Base-by-base conservation (phyloP, 805 yeast species). In the Yamadazyma akitaensis region DNA sequence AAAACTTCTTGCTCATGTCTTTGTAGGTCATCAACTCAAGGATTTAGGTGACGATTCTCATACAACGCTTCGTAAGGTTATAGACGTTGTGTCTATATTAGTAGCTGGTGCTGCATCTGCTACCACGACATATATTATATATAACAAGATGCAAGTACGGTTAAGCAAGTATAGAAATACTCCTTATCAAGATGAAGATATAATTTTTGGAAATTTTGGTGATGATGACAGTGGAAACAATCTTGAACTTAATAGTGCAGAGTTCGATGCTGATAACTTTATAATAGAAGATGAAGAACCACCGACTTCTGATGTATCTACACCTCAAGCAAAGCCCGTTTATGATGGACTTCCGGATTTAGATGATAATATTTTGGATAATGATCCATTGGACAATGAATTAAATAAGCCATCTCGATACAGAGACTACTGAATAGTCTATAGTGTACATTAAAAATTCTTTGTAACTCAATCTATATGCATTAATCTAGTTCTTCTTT, bases 21-120 rank as follows among this genome's bases (percentile, higher is more conserved):
- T 88, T 58, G 77, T 88, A 31, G 97, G 97, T 5, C 75, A 81
- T 43, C 82, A 88, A 47, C 60, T 91, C 31, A 86, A 82, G 48
- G 78, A 79, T 37, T 68, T 91, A 43, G 92, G 94, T 2, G 79
- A 80, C 44, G 64, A 58, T 13, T 65, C 76, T 2, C 76, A 77
- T 32, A 77, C 82, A 33, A 50, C 70, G 3, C 58, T 72, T 1
- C 69, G 84, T 2, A 77, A 77, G 56, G 37, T 84, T n/a, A 68
- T 85, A 8, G 92, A 89, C 60, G 44, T 85, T 2, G 21, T 81
- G 1, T 79, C 90, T 41, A 78, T 90, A 1, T 3, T 79, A 0
- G 51, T 85, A 3, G 81, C 97, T 0, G 70, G 68, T 2, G 37
- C 63, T 0, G 79, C 85, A 0, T 75, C 88, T 5, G 65, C 76